phyloP scores from a whole-genome alignment of 1,284 basidiomycete species.

The Papiliotrema nemorosa region DNA sequence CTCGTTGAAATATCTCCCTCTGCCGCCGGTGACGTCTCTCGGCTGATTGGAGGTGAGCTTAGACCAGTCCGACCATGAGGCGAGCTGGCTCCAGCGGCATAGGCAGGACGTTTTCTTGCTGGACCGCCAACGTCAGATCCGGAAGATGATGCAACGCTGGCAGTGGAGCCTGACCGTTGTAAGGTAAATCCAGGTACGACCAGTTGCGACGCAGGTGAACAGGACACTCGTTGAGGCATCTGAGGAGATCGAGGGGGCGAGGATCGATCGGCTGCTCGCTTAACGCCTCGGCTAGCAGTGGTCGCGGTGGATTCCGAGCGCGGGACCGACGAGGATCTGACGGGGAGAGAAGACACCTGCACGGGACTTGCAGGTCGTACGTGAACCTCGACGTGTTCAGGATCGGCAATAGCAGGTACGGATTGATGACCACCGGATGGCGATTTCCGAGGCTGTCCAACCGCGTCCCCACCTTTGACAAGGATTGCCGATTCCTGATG shows the following conservation, averaged over 20 bases:
- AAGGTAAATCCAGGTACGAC: slow-evolving; percentile 1
- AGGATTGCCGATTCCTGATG: background rate
- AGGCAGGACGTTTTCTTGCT: slow-evolving; percentile 9
- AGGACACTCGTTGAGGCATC: background rate
- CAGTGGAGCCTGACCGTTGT: slow-evolving; percentile 8
- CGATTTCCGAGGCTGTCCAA: slow-evolving; percentile 39
- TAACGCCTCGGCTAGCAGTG: background rate
- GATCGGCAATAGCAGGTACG: background rate
- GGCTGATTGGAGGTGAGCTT: slow-evolving; percentile 17
- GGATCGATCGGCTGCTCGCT: background rate
- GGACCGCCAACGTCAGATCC: slow-evolving; percentile 12
- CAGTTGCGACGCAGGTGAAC: background rate
- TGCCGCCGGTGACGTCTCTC: slow-evolving; percentile 5
- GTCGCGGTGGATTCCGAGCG: background rate
- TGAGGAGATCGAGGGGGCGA: background rate
- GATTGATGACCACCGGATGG: background rate
- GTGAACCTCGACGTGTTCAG: background rate
- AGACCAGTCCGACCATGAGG: slow-evolving; percentile 10
- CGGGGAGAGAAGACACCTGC: background rate
- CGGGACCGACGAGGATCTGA: background rate
- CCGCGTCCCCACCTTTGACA: slow-evolving; percentile 32
- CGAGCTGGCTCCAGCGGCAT: background rate
- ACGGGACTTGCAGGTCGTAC: slow-evolving; percentile 1
- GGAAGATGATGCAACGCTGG: slow-evolving; percentile 12
- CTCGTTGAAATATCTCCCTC: background rate